Evolutionary conservation across 2,329 filamentous ascomycete genomes (phyloP).

Genomic region (Botrytis byssoidea): DNA sequence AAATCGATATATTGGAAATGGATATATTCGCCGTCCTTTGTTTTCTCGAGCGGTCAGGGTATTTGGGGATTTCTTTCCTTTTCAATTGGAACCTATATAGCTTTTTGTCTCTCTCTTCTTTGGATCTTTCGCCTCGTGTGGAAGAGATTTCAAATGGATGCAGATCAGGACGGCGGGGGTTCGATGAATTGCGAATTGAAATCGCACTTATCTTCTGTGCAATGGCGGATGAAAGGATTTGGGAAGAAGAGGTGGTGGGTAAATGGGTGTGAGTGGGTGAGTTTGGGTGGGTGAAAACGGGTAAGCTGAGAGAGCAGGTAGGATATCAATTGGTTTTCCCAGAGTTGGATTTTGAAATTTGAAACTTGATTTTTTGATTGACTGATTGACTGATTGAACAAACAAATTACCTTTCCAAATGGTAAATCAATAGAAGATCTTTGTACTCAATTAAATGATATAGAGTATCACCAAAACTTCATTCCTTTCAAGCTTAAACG

Average conservation of each 20-base stretch:
- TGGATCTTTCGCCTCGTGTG: neutral
- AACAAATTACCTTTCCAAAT: constrained; percentile 16
- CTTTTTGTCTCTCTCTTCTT: neutral
- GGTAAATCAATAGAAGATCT: constrained; percentile 6
- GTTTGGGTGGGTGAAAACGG: constrained; percentile 4
- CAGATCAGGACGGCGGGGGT: constrained; percentile 3
- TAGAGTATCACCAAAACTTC: neutral
- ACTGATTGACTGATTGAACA: neutral
- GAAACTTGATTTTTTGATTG: neutral
- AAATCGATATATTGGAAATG: constrained; percentile 24
- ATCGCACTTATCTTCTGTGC: constrained; percentile 18
- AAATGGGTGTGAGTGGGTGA: neutral
- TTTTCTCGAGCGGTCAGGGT: constrained; percentile 13
- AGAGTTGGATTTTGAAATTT: neutral
- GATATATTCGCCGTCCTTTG: constrained; percentile 18
- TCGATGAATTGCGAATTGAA: constrained; percentile 10
- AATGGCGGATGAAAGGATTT: constrained; percentile 17
- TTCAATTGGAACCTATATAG: constrained; percentile 10
- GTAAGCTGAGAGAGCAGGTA: neutral
- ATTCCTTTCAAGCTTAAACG: constrained; percentile 13
- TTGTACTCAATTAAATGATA: constrained; percentile 2
- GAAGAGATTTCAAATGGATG: neutral
- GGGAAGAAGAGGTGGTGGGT: neutral
- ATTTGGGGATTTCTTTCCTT: neutral
- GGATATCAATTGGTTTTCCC: constrained; percentile 13